phyloP scores from a whole-genome alignment of 352 stramenopile species.

The Phytophthora boehmeriae region DNA sequence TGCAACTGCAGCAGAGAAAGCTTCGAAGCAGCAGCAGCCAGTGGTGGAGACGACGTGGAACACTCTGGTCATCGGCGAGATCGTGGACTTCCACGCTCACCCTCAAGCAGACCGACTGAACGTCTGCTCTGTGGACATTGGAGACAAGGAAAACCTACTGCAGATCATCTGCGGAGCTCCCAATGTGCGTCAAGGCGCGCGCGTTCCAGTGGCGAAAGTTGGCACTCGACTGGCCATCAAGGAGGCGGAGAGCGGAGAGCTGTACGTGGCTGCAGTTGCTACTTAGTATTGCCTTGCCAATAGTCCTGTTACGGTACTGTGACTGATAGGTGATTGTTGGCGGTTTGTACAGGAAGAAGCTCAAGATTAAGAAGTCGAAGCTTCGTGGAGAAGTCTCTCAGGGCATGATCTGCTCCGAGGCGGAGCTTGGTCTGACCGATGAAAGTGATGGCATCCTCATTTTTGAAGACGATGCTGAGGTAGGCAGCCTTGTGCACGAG shows the following conservation, averaged over 20 bases:
- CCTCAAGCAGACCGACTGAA: slow-evolving; percentile 70
- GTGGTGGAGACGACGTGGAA: slow-evolving; percentile 62
- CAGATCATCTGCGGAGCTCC: slow-evolving; percentile 81
- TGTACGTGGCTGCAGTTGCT: slow-evolving; percentile 37
- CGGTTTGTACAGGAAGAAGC: slow-evolving; percentile 51
- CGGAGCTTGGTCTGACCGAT: slow-evolving; percentile 65
- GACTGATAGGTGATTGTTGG: slow-evolving; percentile 9
- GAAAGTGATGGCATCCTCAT: slow-evolving; percentile 75
- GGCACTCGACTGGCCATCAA: slow-evolving; percentile 66
- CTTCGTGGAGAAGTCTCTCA: slow-evolving; percentile 77
- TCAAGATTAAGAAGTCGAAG: slow-evolving; percentile 90
- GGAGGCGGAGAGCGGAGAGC: slow-evolving; percentile 47
- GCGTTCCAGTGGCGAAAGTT: slow-evolving; percentile 71
- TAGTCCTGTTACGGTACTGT: neutral
- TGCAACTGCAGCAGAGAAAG: slow-evolving; percentile 24
- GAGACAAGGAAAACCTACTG: slow-evolving; percentile 58
- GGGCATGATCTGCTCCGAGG: slow-evolving; percentile 86
- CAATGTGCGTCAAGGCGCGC: slow-evolving; percentile 63
- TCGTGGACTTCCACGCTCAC: slow-evolving; percentile 61
- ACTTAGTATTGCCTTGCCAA: no score
- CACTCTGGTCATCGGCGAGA: slow-evolving; percentile 74
- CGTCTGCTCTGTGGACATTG: slow-evolving; percentile 70
- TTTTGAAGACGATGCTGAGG: slow-evolving; percentile 55
- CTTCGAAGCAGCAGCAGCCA: slow-evolving; percentile 18
- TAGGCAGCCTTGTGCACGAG: slow-evolving; percentile 58